Evolutionary conservation across 768 basidiomycete species (phyloP), one percentile per base, ranked within the genome.

Genomic region (Tylopilus rubrobrunneus): DNA sequence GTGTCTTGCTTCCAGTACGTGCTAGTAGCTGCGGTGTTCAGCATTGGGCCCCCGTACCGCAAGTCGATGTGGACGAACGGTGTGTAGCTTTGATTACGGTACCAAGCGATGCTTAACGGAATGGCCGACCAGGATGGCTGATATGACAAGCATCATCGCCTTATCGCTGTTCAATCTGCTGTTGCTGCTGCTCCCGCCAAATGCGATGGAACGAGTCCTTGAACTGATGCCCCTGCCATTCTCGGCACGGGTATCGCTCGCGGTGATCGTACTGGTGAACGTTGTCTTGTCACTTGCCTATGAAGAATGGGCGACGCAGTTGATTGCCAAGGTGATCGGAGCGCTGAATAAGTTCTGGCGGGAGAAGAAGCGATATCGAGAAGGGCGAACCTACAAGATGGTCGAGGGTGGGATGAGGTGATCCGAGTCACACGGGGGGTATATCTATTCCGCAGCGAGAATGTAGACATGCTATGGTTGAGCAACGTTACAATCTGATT

Each of bases 1-100:
- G 76, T 98, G 42, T 98, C 97, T 10, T 97, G 93, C 57, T 98
- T 98, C 84, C 97, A 99, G 73, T 99, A 99, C 70, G 92, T 98
- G 64, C 76, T 98, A 46, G 91, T 97, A 8, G 97, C 96, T 12
- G 96, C 87, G 0, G 93, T 98, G 1, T 99, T 98, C 74, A 96
- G 92, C 67, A 97, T 98, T 60, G 97, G 97, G 0, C 95, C 95
- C 4, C 97, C 97, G 5, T 99, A 96, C 70, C 83, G 97, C 47
- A 89, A 91, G 70, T 81, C 93, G 25, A 90, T 98, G 80, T 93
- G 89, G 83, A 91, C 94, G 15, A 99, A 99, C 65, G 83, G 95
- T 95, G 66, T 51, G 84, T 66, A 42, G 49, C 19, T 7, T 23
- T 14, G 34, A 37, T 37, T 51, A 1, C 37, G 47, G 36, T 52